Evolutionary conservation across 1,284 basidiomycete genomes (phyloP).

Genomic region (Ustilago loliicola): DNA sequence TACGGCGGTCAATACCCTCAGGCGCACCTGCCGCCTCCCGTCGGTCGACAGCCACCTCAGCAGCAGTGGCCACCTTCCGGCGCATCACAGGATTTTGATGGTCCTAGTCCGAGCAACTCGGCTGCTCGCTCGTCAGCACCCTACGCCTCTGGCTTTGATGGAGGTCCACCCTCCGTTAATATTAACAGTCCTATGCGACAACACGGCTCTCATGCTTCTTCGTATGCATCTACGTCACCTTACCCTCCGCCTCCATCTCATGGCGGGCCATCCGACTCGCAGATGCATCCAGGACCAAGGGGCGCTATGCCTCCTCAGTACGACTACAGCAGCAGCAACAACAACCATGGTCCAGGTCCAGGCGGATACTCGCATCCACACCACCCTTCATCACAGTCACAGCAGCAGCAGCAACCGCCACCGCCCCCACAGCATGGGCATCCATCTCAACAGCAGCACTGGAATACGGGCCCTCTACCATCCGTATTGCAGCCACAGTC

Average conservation of each 20-base stretch:
- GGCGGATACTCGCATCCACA: constrained; percentile 28
- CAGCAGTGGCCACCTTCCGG: constrained; percentile 25
- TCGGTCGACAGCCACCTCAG: constrained; percentile 26
- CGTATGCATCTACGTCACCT: constrained; percentile 28
- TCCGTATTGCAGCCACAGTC: constrained; percentile 44
- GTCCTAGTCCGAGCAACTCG: constrained; percentile 32
- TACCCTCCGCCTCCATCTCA: constrained; percentile 29
- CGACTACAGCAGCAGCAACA: constrained; percentile 19
- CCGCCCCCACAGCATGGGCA: constrained; percentile 21
- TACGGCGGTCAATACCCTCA: constrained; percentile 23
- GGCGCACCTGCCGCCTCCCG: constrained; percentile 34
- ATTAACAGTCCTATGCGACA: constrained; percentile 36
- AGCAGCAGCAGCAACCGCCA: constrained; percentile 21
- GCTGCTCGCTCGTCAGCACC: constrained; percentile 30
- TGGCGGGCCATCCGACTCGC: constrained; percentile 15
- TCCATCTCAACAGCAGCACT: constrained; percentile 28
- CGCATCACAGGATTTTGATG: constrained; percentile 31
- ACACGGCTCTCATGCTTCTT: constrained; percentile 20
- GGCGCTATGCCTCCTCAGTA: constrained; percentile 20
- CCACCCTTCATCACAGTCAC: constrained; percentile 25
- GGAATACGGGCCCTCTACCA: constrained; percentile 36
- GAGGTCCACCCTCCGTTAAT: constrained; percentile 8
- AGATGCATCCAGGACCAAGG: constrained; percentile 25
- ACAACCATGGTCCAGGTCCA: constrained; percentile 16
- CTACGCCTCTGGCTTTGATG: constrained; percentile 30